A percentile compares a stretch with the other conserved stretches of the same genome.
Evolutionary conservation across 495 filamentous ascomycete genomes (phyloP).

Genomic region (Aspergillus hancockii): DNA sequence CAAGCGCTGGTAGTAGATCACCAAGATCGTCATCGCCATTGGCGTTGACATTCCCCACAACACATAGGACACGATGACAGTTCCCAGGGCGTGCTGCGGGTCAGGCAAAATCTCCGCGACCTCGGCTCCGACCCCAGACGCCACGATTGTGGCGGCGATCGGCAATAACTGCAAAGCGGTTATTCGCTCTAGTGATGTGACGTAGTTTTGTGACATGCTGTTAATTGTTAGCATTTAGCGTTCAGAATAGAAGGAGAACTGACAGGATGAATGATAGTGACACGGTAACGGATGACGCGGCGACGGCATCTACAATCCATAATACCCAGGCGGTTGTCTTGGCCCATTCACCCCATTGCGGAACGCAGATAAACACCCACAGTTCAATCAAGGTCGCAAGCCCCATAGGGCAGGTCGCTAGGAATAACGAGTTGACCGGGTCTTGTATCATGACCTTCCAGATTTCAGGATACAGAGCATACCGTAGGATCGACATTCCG

Average conservation of each 20-base stretch:
- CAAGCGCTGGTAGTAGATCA: conserved; percentile 51
- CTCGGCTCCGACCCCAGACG: conserved; percentile 42
- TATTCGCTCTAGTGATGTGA: conserved; percentile 39
- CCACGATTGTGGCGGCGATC: conserved; percentile 48
- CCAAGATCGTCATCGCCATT: conserved; percentile 41
- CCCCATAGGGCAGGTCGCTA: conserved; percentile 51
- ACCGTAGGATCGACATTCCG: conserved; percentile 43
- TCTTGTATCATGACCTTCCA: conserved; percentile 49
- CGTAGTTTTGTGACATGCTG: conserved; percentile 40
- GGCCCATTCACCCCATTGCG: conserved; percentile 39
- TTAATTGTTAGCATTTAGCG: not conserved
- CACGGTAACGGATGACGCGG: conserved; percentile 38
- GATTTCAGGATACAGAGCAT: conserved; percentile 47
- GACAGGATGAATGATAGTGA: conserved; percentile 47
- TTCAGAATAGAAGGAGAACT: conserved; percentile 6
- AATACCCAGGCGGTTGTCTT: conserved; percentile 40
- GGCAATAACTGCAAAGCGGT: conserved; percentile 50
- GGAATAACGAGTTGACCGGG: conserved; percentile 46
- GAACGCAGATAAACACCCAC: conserved; percentile 46
- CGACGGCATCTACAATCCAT: conserved; percentile 49
- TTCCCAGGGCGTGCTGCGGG: conserved; percentile 33
- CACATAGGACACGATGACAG: conserved; percentile 43
- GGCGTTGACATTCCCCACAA: conserved; percentile 49
- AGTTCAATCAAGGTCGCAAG: conserved; percentile 54
- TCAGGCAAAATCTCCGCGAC: conserved; percentile 35